Evolutionary conservation across 768 basidiomycete genomes (phyloP).

Genomic region (Favolaschia claudopus): DNA sequence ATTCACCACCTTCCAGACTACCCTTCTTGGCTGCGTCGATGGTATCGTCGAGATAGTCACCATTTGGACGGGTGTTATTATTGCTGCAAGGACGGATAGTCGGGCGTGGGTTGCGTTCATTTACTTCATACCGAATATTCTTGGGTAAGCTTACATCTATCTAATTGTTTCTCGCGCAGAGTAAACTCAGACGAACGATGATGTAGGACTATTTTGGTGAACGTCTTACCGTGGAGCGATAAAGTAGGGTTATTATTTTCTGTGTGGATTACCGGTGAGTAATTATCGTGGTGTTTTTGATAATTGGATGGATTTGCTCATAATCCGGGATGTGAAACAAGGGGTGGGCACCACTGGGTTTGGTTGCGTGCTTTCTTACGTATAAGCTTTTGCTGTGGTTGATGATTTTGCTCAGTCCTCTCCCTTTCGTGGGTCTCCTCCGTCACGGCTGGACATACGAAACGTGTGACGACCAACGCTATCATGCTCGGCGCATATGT

Average conservation of each 20-base stretch:
- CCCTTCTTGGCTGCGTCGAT: constrained; percentile 71
- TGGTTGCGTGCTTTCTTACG: constrained; percentile 16
- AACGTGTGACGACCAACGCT: constrained; percentile 73
- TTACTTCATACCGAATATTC: constrained; percentile 70
- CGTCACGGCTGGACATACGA: constrained; percentile 77
- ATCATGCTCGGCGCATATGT: constrained; percentile 74
- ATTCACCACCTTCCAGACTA: constrained; percentile 69
- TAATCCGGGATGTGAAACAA: constrained; percentile 25
- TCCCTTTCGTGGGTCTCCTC: constrained; percentile 69
- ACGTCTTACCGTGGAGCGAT: constrained; percentile 69
- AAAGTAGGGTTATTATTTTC: constrained; percentile 66
- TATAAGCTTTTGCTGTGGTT: neutral
- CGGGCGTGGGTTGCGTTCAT: constrained; percentile 69
- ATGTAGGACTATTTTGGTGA: constrained; percentile 65
- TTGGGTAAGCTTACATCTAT: too few relatives aligned
- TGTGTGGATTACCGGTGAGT: constrained; percentile 47
- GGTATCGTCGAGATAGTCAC: constrained; percentile 73
- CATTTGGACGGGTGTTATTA: constrained; percentile 68
- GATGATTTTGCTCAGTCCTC: constrained; percentile 36
- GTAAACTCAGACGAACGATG: too few relatives aligned
- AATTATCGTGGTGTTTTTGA: neutral
- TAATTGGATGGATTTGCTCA: neutral
- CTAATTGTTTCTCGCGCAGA: too few relatives aligned
- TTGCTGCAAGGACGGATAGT: constrained; percentile 64
- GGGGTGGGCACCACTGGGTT: constrained; percentile 66